Base-by-base conservation (phyloP, 768 basidiomycete species). In the Russula sp. region DNA sequence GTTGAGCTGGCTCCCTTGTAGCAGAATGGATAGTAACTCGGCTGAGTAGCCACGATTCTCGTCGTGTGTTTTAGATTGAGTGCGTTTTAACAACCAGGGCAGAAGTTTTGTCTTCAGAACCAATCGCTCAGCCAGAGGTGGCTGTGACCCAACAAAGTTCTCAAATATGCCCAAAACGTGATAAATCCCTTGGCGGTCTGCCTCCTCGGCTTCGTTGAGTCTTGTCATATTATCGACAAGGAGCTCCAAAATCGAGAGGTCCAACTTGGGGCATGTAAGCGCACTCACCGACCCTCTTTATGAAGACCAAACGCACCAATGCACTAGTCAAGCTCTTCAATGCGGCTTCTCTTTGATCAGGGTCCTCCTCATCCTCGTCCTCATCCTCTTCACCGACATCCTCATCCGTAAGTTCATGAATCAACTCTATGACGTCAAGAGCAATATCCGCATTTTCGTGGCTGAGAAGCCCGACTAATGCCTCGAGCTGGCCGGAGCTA, bases 361-460 rank as follows among this genome's bases (percentile, higher is more conserved):
- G 81, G 38, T 80, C 84, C 26, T 88, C 88, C 26, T 88, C 88
- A 0, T 88, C 82, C 9, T 80, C 83, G 11, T 83, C 85, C 28
- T 84, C 85, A 2, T 73, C 83, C 70, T 88, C 90, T 54, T 90
- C 87, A 5, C 90, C 90, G 2, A 92, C 92, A 70, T 98, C 96
- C 75, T 98, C 97, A 69, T 99, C 97, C 1, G 94, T 96, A 65
- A 98, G 81, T 75, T 99, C 97, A 70, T 94, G 88, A 6, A 99
- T 79, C 22, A 96, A 83, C 72, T 95, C 92, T 40, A 98, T 87
- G 36, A 93, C 89, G 69, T 97, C 94, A 60, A 98, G 90, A n/a
- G 91, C 90, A 65, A 99, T 98, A 76, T 99, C 97, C 53, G 88
- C 82, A 73, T 99, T 99, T 75, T 99, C 97, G 73, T 99, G 95